These are phyloP conservation scores for Tripterygium wilfordii DNA, from an alignment of 177 flowering plant species.

Conservation along the genomic window DNA sequence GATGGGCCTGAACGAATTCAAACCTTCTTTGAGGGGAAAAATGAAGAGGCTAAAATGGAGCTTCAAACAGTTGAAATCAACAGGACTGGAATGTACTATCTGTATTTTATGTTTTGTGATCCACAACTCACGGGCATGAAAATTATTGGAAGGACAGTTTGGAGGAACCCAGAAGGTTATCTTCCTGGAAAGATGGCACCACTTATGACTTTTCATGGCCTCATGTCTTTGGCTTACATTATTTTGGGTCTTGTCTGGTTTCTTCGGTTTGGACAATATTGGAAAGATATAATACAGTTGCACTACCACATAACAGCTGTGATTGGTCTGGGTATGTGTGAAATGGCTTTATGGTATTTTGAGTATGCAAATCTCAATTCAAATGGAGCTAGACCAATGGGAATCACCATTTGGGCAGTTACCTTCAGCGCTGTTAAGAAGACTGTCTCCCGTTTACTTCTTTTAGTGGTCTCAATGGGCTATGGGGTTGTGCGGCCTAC, in stretches of 20 bases:
- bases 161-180: constrained; percentile 95
- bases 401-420: constrained; percentile 86
- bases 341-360: constrained; percentile 96
- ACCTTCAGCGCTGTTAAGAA: constrained; percentile 77
- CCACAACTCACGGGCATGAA: constrained; percentile 66
- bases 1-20: constrained; percentile 70
- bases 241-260: constrained; percentile 86
- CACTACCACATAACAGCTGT: constrained; percentile 79
- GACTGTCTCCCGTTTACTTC: constrained; percentile 88
- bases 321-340: constrained; percentile 95
- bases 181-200: constrained; percentile 96
- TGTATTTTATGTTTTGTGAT: constrained; percentile 84
- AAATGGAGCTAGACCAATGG: constrained; percentile 87
- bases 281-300: constrained; percentile 82
- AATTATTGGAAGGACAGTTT: constrained; percentile 76
- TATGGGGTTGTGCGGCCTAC: constrained; percentile 88
- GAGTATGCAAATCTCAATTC: constrained; percentile 83
- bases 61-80: constrained; percentile 43
- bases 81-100: constrained; percentile 84
- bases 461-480: constrained; percentile 94
- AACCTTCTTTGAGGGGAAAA: constrained; percentile 53
- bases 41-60: constrained; percentile 50
- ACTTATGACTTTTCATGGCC: constrained; percentile 78
- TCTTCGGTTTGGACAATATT: constrained; percentile 62
- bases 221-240: constrained; percentile 88